Percentiles rank a stretch among this genome's conserved stretches.
These are phyloP conservation scores for Acanthamoeba sp. DNA, from an alignment of 208 protist genomes.

Conservation along the genomic window DNA sequence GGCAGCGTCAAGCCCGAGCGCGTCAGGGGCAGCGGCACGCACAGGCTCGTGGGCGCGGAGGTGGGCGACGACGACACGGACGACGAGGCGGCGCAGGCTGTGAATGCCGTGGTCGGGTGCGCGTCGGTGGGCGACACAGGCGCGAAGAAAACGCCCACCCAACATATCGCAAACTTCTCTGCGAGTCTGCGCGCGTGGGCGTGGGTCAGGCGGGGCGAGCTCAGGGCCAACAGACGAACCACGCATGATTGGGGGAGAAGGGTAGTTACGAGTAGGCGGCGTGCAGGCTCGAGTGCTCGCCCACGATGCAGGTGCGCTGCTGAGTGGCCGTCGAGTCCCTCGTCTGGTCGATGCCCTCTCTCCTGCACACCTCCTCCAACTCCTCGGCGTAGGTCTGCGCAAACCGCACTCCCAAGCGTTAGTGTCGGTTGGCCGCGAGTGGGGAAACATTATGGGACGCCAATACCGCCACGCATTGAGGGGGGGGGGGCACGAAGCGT, in stretches of 20 bases:
- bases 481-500: background rate
- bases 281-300: constrained; percentile 42
- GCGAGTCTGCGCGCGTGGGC: background rate
- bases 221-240: too few species aligned
- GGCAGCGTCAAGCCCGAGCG: background rate
- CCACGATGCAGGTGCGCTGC: constrained; percentile 38
- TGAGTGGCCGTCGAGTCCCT: background rate
- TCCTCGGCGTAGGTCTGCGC: background rate
- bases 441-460: too few species aligned
- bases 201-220: too few species aligned
- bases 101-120: background rate
- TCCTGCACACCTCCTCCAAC: background rate
- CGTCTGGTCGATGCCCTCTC: constrained; percentile 22
- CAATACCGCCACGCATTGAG: too few species aligned
- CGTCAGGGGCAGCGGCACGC: background rate
- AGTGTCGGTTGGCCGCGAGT: too few species aligned
- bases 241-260: too few species aligned
- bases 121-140: constrained; percentile 20
- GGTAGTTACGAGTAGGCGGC: background rate
- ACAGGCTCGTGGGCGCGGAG: background rate
- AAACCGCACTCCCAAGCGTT: too few species aligned
- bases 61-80: background rate
- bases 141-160: constrained; percentile 1
- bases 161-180: constrained; percentile 13
- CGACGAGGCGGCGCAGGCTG: background rate